Evolutionary conservation across 2,329 filamentous ascomycete species (phyloP), one percentile per base, ranked within the genome.

Genomic region (Diplodia scrobiculata): DNA sequence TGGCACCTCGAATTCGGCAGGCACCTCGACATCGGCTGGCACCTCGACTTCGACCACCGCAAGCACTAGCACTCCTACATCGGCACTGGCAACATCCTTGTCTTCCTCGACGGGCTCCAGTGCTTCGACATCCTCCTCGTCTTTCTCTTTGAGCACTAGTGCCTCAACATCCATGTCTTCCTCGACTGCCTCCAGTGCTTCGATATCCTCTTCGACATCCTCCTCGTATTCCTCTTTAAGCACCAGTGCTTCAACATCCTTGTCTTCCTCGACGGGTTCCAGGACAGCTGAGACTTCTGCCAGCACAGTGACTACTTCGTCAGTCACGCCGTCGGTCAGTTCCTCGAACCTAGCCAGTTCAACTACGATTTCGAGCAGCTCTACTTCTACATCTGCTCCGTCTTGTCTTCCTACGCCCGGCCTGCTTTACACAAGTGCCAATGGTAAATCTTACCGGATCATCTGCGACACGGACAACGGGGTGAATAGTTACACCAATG

Each of bases 401-500:
- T 58, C 53, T 25, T 58, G 53, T 27, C 36, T 58, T 3, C 53
- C 53, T 1, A 3, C 36, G 1, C 53, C 53, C 6, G 53, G 53
- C 6, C 19, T 41, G 13, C 21, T 41, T 2, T 58, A 58, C 21
- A 54, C 6, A 2, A 58, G 34, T 41, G 11, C 48, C 21, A 51
- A n/a, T 41, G 53, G 53, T 2, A 27, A 14, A 17, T 41, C 34
- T 17, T 58, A 38, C 53, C 34, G 53, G 14, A 38, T 58, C 36
- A 58, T 45, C 11, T 58, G 53, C 36, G 34, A 58, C 6, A 41
- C 53, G 7, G 53, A 58, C 53, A 58, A 58, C 5, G 53, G 21
- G 2, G 36, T 58, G 3, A 14, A 10, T 25, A 58, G 53, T 19
- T 58, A 41, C 21, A 36, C 19, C 14, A 19, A 58, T 27, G 34